Base-by-base conservation (phyloP, 2,329 filamentous ascomycete species). In the Ascochyta viciae-villosae region DNA sequence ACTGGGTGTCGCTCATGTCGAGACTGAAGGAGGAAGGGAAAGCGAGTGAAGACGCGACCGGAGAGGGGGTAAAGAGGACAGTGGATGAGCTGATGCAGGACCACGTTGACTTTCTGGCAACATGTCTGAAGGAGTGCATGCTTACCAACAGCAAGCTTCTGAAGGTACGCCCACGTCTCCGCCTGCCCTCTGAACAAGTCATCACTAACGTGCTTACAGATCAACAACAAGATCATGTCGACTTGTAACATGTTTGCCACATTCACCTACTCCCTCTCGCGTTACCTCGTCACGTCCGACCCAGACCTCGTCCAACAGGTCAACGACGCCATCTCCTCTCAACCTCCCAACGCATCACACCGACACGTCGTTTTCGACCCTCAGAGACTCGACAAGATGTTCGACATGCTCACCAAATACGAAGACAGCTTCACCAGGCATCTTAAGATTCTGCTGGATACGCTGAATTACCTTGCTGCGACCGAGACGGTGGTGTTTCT, bases 1-100 rank as follows among this genome's bases (percentile, higher is more conserved):
- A 98, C 75, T 99, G 95, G 95, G 87, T 92, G 63, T 89, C 88
- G 43, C 86, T 99, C 58, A 97, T 97, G 92, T 87, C 89, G n/a
- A 84, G 91, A 29, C 82, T 98, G 6, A 89, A 88, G 12, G 71
- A 76, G 37, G 81, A 83, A 7, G 80, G 85, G 8, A 65, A 54
- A 37, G 56, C 50, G 29, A 60, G 45, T 13, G 66, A 64, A 67
- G 37, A 76, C 4, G 54, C 70, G 69, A 51, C 78, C 71, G 60
- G 78, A 0, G 60, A 65, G 4, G 67, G 83, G 53, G 82, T 82
- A n/a, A 87, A 86, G 66, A 76, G 92, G 34, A 99, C 95, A 0
- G 95, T 99, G 1, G 95, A 99, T 71, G 92, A 98, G 78, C 79
- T 99, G 71, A 99, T 99, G 95, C 92, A 98, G 78, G 93, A 98